Evolutionary conservation across 2,329 filamentous ascomycete species (phyloP), one percentile per base, ranked within the genome.

Genomic region (Basipetospora sp.): DNA sequence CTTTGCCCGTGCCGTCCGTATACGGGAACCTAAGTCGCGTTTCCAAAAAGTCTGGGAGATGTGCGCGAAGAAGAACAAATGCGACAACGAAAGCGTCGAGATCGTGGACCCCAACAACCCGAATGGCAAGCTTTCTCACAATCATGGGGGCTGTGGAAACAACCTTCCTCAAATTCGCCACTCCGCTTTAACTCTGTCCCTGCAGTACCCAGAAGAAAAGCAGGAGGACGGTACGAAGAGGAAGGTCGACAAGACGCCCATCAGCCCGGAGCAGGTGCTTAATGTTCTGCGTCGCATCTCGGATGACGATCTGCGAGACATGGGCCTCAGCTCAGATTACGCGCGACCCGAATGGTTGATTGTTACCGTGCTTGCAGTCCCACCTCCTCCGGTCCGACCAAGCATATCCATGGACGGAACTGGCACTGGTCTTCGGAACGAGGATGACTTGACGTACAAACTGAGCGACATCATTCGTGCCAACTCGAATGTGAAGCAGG

Each of bases 401-500:
- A 94, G 86, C 69, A 93, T 98, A 49, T 92, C 88, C 16, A 88
- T 96, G 64, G 92, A 96, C 53, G 87, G 90, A 37, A 93, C 85
- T 31, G 82, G 84, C 38, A 83, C 84, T 47, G 90, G 90, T 45
- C 78, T 88, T 67, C 81, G 90, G 45, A 90, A 90, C 54, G 90
- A 99, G 62, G 90, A 99, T 57, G 92, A 99, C 68, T 72, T 99
- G 71, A 99, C 90, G 0, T 98, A 94, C 72, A 99, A 99, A 63
- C 69, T 99, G 22, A 87, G 87, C 51, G 90, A 99, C 60, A 94
- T 99, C 51, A 90, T 99, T 49, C 86, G 90, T 47, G 88, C 90
- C 49, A 99, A 98, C 62, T 80, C 82, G 48, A 94, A 94, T 50
- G 87, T 98, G 40, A 78, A 83, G 48, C 80, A 90, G 48, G 90